Evolutionary conservation across 106 monocot species (phyloP), one percentile per base, ranked within the genome.

Genomic region (Acorus calamus): DNA sequence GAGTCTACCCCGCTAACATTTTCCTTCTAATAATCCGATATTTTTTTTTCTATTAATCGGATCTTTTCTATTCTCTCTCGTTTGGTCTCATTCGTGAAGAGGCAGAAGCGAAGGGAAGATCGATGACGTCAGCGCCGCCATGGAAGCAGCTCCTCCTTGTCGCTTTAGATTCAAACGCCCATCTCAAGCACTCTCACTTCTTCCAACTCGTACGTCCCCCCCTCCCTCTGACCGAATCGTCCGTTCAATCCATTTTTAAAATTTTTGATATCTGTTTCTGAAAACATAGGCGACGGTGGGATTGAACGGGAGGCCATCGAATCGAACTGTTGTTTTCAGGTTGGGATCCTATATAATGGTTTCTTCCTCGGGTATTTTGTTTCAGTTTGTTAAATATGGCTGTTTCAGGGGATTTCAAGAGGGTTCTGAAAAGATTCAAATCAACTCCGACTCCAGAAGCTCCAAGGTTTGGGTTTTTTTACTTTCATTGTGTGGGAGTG

Each of bases 261-360:
- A 4, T 63, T 53, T 12, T 62, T 48, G 7, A 3, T 50, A 1
- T 7, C 61, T 0, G 2, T 11, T 3, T 61, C 48, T 55, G 44
- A 2, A 3, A 3, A 67, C 52, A 10, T 71, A 90, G 94, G 87
- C 84, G 8, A 96, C 94, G 11, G 56, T 96, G 12, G 70, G 76
- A 11, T 43, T 69, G 46, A 81, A 72, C 49, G 87, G 85, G 5
- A 64, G 77, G 52, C 87, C 96, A 0, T 56, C 96, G 7, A 91
- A 91, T 71, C 87, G 90, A 52, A 96, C 96, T 14, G 96, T 88
- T 8, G 90, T n/a, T n/a, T n/a, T n/a, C n/a, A n/a, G n/a, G n/a
- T n/a, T n/a, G n/a, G n/a, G n/a, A n/a, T n/a, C n/a, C 51, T 7
- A 46, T 10, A 47, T 41, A 4, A 49, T 7, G 5, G 6, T n/a